Evolutionary conservation across 202 grass and related monocot species (phyloP).

Genomic region (Thinopyrum obtusiflorum): DNA sequence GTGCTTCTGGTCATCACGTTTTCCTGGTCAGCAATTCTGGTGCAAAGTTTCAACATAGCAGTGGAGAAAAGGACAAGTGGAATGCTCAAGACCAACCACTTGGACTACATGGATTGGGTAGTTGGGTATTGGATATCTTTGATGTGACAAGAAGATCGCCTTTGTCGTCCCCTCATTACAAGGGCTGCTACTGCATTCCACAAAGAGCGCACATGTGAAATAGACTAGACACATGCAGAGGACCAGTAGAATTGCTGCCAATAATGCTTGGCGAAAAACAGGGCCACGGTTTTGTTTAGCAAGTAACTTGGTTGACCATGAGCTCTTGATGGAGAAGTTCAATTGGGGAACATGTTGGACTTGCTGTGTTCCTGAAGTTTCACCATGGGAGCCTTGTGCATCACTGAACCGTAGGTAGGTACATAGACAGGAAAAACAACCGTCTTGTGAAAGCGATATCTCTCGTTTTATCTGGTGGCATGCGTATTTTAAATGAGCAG

Average conservation of each 20-base stretch:
- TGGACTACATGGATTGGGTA: conserved; percentile 12
- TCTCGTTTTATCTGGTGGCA: neutral
- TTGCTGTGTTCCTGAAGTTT: conserved; percentile 22
- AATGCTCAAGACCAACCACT: conserved; percentile 17
- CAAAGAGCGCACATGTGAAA: conserved; percentile 4
- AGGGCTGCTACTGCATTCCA: neutral
- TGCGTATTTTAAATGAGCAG: neutral
- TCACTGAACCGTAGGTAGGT: neutral
- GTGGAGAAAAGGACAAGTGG: conserved; percentile 17
- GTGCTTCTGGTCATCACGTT: conserved; percentile 31
- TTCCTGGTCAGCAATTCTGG: conserved; percentile 1
- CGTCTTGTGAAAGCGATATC: neutral
- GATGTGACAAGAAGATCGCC: conserved; percentile 26
- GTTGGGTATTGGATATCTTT: conserved; percentile 9
- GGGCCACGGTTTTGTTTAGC: conserved; percentile 14
- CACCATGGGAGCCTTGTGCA: neutral
- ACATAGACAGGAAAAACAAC: neutral
- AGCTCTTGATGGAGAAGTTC: conserved; percentile 11
- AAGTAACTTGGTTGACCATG: conserved; percentile 22
- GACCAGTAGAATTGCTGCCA: conserved; percentile 5
- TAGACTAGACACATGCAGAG: neutral
- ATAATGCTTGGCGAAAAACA: neutral
- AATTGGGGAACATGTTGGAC: neutral
- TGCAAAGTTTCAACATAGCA: neutral
- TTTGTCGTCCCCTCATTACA: conserved; percentile 20